A percentile compares a stretch with the other conserved stretches of the same genome.
Conservation (phyloP, 1,284 basidiomycete species). For the Peniophora sp. region DNA sequence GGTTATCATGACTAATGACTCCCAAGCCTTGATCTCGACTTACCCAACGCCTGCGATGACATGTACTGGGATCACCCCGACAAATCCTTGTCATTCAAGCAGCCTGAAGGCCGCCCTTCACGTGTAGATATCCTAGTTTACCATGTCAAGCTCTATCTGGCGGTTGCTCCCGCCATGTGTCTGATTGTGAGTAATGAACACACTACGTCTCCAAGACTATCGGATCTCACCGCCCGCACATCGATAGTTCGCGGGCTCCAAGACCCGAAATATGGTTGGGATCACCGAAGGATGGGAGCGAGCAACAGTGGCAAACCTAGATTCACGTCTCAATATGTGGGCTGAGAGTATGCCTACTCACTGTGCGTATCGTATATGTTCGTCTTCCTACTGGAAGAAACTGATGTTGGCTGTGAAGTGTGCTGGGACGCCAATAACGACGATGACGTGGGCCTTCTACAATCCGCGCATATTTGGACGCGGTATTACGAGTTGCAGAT, state of each 20-base stretch:
- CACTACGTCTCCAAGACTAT: no score
- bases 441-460: slow-evolving; percentile 37
- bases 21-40: slow-evolving; percentile 36
- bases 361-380: slow-evolving; percentile 15
- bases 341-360: slow-evolving; percentile 49
- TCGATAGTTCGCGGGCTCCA: slow-evolving; percentile 46
- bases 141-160: slow-evolving; percentile 35
- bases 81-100: slow-evolving; percentile 20
- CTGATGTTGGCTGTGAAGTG: slow-evolving; percentile 15
- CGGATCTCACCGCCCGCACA: background rate
- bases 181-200: slow-evolving; percentile 26
- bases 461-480: slow-evolving; percentile 45
- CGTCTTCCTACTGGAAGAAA: background rate
- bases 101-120: slow-evolving; percentile 26
- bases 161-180: slow-evolving; percentile 35
- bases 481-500: slow-evolving; percentile 51
- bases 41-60: slow-evolving; percentile 43
- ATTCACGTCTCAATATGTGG: slow-evolving; percentile 55
- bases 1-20: background rate
- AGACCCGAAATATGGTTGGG: slow-evolving; percentile 33
- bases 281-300: slow-evolving; percentile 43
- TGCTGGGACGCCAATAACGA: slow-evolving; percentile 46
- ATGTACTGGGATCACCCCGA: slow-evolving; percentile 33
- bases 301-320: slow-evolving; percentile 45
- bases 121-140: slow-evolving; percentile 31